Evolutionary conservation across 2,329 filamentous ascomycete genomes (phyloP), one percentile per base, ranked within the genome.

Genomic region (Teratosphaeria viscida): DNA sequence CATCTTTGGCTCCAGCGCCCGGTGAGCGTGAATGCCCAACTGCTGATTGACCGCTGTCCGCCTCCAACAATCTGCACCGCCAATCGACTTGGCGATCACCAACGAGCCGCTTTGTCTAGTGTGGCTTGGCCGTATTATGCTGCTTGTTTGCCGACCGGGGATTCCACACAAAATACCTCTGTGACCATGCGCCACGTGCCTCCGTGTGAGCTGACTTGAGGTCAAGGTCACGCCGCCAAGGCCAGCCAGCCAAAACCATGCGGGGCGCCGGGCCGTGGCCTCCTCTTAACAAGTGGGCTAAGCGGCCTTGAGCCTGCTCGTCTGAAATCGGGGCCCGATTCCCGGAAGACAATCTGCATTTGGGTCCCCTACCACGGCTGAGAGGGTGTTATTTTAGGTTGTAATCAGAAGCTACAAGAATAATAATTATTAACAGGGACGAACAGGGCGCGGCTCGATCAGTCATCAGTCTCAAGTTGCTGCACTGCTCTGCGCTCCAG

Each of bases 1-100:
- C 86, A 90, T 89, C 56, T 65, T 74, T 66, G 59, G 57, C 49
- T 49, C 6, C n/a, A n/a, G 43, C 16, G 5, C 43, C 43, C 23
- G n/a, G 43, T 6, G 11, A 49, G 37, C 16, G 43, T 6, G 11
- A 49, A 14, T 43, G 5, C 37, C 37, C 29, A 32, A 5, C 37
- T 16, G 37, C 37, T 43, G 37, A 43, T 5, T 43, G 37, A 43
- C 43, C 43, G 43, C 43, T 11, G 23, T 19, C 6, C 8, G 23
- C 23, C 23, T 23, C 23, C 23, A 23, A 49, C n/a, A 32, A 49
- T 11, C 8, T 49, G 43, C 43, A 49, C 16, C n/a, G 43, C 43
- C 43, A 49, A 19, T 7, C 8, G 19, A 10, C 43, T 49, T 49
- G 43, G n/a, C 43, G 16, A 49, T 49, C 8, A 19, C n/a, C 43